phyloP scores from a whole-genome alignment of 129 eudicot species.

The Sambucus nigra region DNA sequence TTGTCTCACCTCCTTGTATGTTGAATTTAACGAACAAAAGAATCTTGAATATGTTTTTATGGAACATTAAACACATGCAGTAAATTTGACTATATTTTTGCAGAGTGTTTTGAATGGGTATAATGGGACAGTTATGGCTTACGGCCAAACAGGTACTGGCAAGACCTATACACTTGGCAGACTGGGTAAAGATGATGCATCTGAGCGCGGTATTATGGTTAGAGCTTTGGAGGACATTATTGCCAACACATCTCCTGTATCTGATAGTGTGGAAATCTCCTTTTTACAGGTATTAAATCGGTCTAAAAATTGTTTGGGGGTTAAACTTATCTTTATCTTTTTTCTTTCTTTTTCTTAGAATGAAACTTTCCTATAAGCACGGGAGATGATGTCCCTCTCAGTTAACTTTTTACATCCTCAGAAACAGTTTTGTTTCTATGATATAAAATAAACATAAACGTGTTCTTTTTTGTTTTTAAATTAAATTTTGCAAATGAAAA shows the following conservation, averaged over 20 bases:
- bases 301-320: too few relatives aligned
- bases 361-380: too few relatives aligned
- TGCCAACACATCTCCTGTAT: slow-evolving; percentile 40
- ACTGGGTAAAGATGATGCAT: slow-evolving; percentile 71
- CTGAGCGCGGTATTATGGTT: slow-evolving; percentile 96
- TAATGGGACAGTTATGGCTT: slow-evolving; percentile 98
- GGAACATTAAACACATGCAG: not conserved
- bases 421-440: too few relatives aligned
- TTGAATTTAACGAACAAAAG: not conserved
- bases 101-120: slow-evolving; percentile 95
- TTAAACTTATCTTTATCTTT: too few relatives aligned
- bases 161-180: slow-evolving; percentile 92
- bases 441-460: too few relatives aligned
- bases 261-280: slow-evolving; percentile 76
- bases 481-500: too few relatives aligned
- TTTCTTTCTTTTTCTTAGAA: too few relatives aligned
- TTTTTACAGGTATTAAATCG: slow-evolving; percentile 89
- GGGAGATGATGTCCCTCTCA: too few relatives aligned
- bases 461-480: too few relatives aligned
- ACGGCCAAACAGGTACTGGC: slow-evolving; percentile 99
- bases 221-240: slow-evolving; percentile 94
- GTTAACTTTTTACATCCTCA: too few relatives aligned
- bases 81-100: slow-evolving; percentile 22
- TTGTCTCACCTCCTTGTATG: not conserved
- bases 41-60: not conserved